A percentile compares a stretch with the other conserved stretches of the same genome.
Conservation (phyloP, 2,329 filamentous ascomycete species). For the Raffaelea arxii region DNA sequence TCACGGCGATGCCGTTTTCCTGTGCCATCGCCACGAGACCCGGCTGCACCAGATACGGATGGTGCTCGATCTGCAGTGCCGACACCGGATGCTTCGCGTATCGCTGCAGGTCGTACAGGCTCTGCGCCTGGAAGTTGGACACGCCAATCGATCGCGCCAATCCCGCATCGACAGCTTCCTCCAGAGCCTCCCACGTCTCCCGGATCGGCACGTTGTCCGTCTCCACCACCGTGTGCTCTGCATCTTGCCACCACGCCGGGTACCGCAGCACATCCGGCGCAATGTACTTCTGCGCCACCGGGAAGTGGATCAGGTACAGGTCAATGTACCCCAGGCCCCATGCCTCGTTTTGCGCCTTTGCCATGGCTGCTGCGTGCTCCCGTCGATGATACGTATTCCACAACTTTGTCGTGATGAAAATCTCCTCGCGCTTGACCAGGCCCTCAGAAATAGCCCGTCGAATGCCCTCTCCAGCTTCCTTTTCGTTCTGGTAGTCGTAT, state of each 20-base stretch:
- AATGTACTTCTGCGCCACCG: constrained; percentile 34
- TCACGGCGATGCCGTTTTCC: constrained; percentile 61
- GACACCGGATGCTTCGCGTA: constrained; percentile 67
- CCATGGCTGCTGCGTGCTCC: constrained; percentile 51
- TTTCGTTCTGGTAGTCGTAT: constrained; percentile 55
- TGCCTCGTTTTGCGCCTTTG: constrained; percentile 49
- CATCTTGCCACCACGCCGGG: constrained; percentile 12
- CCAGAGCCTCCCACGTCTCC: constrained; percentile 77
- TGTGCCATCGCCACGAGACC: constrained; percentile 61
- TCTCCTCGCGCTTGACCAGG: constrained; percentile 51
- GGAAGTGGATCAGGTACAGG: constrained; percentile 60
- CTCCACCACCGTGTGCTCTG: neutral
- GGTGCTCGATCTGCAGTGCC: constrained; percentile 80
- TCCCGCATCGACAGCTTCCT: constrained; percentile 58
- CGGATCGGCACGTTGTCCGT: constrained; percentile 38
- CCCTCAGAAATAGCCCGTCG: constrained; percentile 45
- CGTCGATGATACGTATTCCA: constrained; percentile 53
- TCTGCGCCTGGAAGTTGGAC: constrained; percentile 71
- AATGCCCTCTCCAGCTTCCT: constrained; percentile 55
- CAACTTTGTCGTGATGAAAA: constrained; percentile 52
- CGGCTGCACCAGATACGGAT: constrained; percentile 75
- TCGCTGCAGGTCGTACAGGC: constrained; percentile 69
- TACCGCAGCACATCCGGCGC: constrained; percentile 28
- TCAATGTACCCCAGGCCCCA: constrained; percentile 58
- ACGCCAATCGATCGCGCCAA: constrained; percentile 68